These are phyloP conservation scores for Arabidopsis lyrata DNA, from an alignment of 441 rosid species.

Conservation along the genomic window DNA sequence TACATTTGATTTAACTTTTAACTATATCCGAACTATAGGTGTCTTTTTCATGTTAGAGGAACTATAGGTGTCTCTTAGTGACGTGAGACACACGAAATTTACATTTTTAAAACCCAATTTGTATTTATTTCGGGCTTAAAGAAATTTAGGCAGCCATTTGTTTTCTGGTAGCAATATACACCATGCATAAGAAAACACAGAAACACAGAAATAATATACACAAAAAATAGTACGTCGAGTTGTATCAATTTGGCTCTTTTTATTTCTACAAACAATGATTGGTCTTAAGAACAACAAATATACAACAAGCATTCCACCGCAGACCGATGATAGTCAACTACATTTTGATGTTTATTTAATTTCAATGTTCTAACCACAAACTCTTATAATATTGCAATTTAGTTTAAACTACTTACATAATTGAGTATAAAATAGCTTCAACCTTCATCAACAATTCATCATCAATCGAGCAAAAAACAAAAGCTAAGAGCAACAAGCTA, in stretches of 20 bases:
- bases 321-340: conserved; percentile 37
- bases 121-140: neutral
- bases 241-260: conserved; percentile 22
- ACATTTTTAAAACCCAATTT: neutral
- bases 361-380: conserved; percentile 45
- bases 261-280: conserved; percentile 39
- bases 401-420: conserved; percentile 11
- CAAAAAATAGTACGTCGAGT: conserved; percentile 26
- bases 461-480: conserved; percentile 31
- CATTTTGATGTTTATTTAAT: conserved; percentile 34
- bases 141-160: conserved; percentile 15
- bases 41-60: neutral
- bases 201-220: conserved; percentile 2
- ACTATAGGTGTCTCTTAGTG: conserved; percentile 7
- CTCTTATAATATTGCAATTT: conserved; percentile 29
- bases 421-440: conserved; percentile 35
- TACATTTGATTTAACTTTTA: neutral
- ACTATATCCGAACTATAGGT: neutral
- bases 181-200: conserved; percentile 28
- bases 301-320: conserved; percentile 43
- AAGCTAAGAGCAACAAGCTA: conserved; percentile 15
- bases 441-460: conserved; percentile 43
- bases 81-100: conserved; percentile 8
- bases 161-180: conserved; percentile 30
- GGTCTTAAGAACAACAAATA: conserved; percentile 26